A percentile compares a stretch with the other conserved stretches of the same genome.
Conservation (phyloP, 371 early-diverging fungal genomes). For the Apophysomyces elegans region DNA sequence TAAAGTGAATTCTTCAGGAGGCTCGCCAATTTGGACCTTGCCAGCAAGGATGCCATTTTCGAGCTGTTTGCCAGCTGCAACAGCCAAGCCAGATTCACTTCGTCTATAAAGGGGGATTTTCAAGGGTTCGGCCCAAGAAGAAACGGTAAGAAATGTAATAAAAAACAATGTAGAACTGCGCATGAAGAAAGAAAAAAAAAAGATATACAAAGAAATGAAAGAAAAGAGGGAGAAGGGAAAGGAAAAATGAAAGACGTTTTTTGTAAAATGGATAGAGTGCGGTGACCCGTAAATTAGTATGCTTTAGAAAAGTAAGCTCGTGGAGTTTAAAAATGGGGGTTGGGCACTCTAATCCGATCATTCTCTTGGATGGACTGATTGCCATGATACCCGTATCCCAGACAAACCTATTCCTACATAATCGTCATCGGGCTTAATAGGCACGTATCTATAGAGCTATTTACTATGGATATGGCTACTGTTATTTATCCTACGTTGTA, state of each 20-base stretch:
- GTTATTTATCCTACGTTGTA: no score
- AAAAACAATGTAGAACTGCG: constrained; percentile 18
- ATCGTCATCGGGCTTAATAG: no score
- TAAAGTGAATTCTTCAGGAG: constrained; percentile 48
- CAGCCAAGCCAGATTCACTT: constrained; percentile 16
- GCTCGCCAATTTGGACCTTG: constrained; percentile 44
- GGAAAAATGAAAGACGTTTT: neutral
- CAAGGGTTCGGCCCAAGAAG: constrained; percentile 19
- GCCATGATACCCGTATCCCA: neutral
- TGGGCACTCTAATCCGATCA: constrained; percentile 1
- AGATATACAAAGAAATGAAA: neutral
- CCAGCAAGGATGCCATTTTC: constrained; percentile 42
- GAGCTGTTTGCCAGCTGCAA: constrained; percentile 26
- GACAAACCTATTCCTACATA: neutral
- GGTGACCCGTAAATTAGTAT: constrained; percentile 4
- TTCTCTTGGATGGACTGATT: neutral
- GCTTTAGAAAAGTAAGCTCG: neutral
- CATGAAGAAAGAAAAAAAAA: constrained; percentile 12
- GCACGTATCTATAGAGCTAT: no score
- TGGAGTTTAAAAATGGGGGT: constrained; percentile 10
- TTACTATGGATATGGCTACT: no score
- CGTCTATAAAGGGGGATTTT: constrained; percentile 30
- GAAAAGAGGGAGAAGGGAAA: constrained; percentile 3
- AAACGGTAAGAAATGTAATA: constrained; percentile 9
- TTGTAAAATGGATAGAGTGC: constrained; percentile 2